These are phyloP conservation scores for Metschnikowia colocasiae DNA, from an alignment of 805 yeast species.

Conservation along the genomic window DNA sequence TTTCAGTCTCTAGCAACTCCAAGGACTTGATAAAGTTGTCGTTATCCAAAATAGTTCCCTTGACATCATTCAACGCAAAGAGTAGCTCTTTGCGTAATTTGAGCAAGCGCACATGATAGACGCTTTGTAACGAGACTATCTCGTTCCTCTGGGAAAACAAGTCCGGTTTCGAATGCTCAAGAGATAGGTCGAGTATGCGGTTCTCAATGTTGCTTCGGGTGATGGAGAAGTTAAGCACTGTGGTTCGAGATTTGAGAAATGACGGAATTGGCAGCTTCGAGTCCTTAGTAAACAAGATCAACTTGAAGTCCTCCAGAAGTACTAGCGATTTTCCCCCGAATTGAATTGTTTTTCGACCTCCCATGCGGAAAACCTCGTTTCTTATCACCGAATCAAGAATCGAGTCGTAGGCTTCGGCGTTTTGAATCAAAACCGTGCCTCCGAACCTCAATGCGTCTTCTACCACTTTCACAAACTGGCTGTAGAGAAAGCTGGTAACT, in stretches of 20 bases:
- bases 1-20: slow-evolving; percentile 62
- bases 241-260: slow-evolving; percentile 59
- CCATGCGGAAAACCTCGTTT: slow-evolving; percentile 57
- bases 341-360: slow-evolving; percentile 63
- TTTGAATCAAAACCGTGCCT: slow-evolving; percentile 63
- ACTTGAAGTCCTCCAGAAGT: slow-evolving; percentile 56
- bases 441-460: slow-evolving; percentile 87
- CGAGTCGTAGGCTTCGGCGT: slow-evolving; percentile 82
- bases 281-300: slow-evolving; percentile 62
- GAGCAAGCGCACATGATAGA: slow-evolving; percentile 52
- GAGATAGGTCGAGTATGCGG: slow-evolving; percentile 55
- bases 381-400: slow-evolving; percentile 59
- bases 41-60: slow-evolving; percentile 66
- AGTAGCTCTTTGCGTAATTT: slow-evolving; percentile 58
- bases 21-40: slow-evolving; percentile 55
- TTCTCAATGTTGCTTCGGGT: slow-evolving; percentile 64
- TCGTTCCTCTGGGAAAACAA: slow-evolving; percentile 55
- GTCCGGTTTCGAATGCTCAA: slow-evolving; percentile 61
- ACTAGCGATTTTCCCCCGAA: slow-evolving; percentile 67
- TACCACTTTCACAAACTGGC: slow-evolving; percentile 59
- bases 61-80: slow-evolving; percentile 50
- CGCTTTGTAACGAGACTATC: slow-evolving; percentile 53
- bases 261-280: slow-evolving; percentile 44
- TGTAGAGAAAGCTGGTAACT: slow-evolving; percentile 69
- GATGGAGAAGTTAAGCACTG: slow-evolving; percentile 67